A percentile compares a stretch with the other conserved stretches of the same genome.
Conservation (phyloP, 2,329 filamentous ascomycete genomes). For the Fusarium lyarnte region DNA sequence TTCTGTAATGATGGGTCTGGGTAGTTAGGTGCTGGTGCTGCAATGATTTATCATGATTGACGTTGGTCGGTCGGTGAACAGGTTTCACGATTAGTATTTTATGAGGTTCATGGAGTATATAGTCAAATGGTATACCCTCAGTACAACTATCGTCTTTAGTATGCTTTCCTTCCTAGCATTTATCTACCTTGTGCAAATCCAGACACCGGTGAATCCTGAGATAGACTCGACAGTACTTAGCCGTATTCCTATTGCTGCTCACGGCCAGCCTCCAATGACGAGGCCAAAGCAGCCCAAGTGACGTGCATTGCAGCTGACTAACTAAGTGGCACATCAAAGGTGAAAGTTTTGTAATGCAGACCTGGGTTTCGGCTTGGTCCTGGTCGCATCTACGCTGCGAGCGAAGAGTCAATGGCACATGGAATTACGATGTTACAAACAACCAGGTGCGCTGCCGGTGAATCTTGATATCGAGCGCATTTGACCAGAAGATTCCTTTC, state of each 20-base stretch:
- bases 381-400: rapidly evolving
- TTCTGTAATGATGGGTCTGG: rapidly evolving
- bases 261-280: rapidly evolving
- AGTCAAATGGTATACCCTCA: neutral
- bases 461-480: rapidly evolving
- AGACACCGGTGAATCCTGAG: rapidly evolving
- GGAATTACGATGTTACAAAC: rapidly evolving
- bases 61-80: rapidly evolving
- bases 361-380: rapidly evolving
- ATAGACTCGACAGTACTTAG: neutral
- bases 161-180: rapidly evolving
- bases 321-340: no score
- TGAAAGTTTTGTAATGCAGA: rapidly evolving
- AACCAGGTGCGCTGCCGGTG: rapidly evolving
- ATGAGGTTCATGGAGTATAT: neutral
- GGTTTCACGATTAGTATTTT: neutral
- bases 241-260: rapidly evolving
- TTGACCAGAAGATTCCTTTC: rapidly evolving
- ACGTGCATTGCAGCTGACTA: rapidly evolving
- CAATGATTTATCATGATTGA: neutral
- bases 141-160: neutral
- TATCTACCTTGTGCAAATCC: rapidly evolving
- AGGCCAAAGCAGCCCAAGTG: rapidly evolving
- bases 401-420: rapidly evolving
- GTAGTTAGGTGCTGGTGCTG: neutral